Conservation (phyloP, 768 basidiomycete species). For the Kwoniella europaea region DNA sequence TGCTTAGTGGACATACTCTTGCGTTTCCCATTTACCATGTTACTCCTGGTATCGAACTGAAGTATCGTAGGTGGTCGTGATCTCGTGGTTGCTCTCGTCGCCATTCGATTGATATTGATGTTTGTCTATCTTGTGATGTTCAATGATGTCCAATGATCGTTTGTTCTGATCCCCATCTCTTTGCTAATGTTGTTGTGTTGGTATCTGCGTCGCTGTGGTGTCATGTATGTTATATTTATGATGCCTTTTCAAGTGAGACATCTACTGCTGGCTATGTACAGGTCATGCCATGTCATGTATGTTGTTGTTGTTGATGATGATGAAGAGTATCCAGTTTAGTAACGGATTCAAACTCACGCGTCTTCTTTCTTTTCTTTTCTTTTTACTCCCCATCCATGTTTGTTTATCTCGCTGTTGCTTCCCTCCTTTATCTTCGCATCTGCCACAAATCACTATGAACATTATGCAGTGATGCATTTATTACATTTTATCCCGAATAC, state of each 20-base stretch:
- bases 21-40: constrained; percentile 27
- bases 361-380: constrained; percentile 11
- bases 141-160: too few relatives aligned
- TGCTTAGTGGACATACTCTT: constrained; percentile 18
- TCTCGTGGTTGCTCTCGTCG: constrained; percentile 3
- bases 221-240: too few relatives aligned
- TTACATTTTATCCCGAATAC: constrained; percentile 16
- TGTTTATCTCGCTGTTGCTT: constrained; percentile 7
- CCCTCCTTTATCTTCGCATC: too few relatives aligned
- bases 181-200: background rate
- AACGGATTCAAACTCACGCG: constrained; percentile 18
- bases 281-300: background rate
- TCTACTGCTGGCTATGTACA: too few relatives aligned
- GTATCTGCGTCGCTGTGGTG: too few relatives aligned
- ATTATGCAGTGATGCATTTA: constrained; percentile 6
- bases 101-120: constrained; percentile 12
- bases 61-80: background rate
- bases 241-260: too few relatives aligned
- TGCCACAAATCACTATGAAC: background rate
- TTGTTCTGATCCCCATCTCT: background rate
- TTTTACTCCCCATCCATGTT: background rate
- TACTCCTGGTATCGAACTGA: background rate
- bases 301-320: background rate
- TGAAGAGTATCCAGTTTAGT: background rate
- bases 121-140: background rate